These are phyloP conservation scores for Akanthomyces dipterigenus DNA, from an alignment of 2,329 filamentous ascomycete genomes.

Conservation along the genomic window DNA sequence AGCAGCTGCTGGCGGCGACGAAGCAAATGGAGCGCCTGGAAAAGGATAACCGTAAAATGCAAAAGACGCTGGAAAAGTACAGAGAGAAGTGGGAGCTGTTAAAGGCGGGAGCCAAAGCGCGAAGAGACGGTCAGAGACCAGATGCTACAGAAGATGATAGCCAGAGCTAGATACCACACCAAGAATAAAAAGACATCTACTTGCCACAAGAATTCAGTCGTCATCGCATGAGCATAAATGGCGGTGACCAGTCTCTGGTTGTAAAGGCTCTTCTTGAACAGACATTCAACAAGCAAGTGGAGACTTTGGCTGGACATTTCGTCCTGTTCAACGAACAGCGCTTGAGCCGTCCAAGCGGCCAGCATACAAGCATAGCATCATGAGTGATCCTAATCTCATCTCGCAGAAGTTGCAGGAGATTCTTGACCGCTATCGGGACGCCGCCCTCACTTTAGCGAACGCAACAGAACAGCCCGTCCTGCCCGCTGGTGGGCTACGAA, in stretches of 20 bases:
- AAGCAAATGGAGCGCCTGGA: slow-evolving; percentile 63
- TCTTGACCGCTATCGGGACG: neutral
- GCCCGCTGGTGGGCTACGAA: neutral
- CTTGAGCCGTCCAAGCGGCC: neutral
- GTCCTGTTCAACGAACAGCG: neutral
- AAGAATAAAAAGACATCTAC: no score
- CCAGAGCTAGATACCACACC: neutral
- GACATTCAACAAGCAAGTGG: neutral
- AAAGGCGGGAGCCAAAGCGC: slow-evolving; percentile 54
- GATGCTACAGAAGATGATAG: slow-evolving; percentile 8
- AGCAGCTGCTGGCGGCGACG: slow-evolving; percentile 50
- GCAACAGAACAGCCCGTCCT: neutral
- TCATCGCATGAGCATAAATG: neutral
- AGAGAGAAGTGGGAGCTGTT: slow-evolving; percentile 55
- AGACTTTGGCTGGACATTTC: neutral
- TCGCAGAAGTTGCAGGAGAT: neutral
- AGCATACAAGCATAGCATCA: neutral
- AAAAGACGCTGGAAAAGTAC: slow-evolving; percentile 51
- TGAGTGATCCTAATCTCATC: neutral
- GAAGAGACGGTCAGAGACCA: slow-evolving; percentile 23
- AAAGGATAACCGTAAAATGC: slow-evolving; percentile 48
- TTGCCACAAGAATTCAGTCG: no score
- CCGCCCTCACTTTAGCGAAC: neutral
- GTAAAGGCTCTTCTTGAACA: no score
- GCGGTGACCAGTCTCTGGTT: neutral